phyloP scores from a whole-genome alignment of 2,329 filamentous ascomycete species.

The Dendrostoma leiphaemia region DNA sequence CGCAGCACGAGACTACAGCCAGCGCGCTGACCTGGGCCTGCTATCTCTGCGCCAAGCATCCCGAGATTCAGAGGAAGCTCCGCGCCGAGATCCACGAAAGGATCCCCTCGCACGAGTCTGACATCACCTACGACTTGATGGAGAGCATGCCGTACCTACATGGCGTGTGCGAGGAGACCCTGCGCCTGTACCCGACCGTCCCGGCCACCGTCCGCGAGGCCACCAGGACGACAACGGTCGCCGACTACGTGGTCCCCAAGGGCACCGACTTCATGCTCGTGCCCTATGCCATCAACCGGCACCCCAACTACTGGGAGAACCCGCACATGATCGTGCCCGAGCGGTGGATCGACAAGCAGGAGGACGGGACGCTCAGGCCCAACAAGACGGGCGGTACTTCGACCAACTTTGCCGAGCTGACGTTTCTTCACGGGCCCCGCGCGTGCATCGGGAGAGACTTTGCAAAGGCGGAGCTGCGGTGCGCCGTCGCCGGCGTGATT shows the following conservation, averaged over 20 bases:
- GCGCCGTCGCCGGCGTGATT: constrained; percentile 11
- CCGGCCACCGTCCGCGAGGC: background rate
- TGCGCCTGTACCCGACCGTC: background rate
- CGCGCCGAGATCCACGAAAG: constrained; percentile 8
- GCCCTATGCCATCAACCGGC: constrained; percentile 35
- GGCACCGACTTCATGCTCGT: constrained; percentile 12
- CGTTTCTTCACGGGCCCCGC: constrained; percentile 11
- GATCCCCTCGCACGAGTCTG: background rate
- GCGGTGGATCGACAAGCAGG: constrained; percentile 34
- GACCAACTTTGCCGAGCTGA: constrained; percentile 12
- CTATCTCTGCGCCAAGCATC: constrained; percentile 13
- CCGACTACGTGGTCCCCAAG: constrained; percentile 7
- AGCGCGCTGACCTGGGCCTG: constrained; percentile 13
- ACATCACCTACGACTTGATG: constrained; percentile 8
- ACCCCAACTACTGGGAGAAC: constrained; percentile 37
- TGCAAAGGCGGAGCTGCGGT: constrained; percentile 16
- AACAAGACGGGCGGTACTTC: constrained; percentile 15
- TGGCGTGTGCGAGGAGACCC: constrained; percentile 14
- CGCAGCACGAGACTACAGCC: constrained; percentile 12
- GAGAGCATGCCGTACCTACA: constrained; percentile 14
- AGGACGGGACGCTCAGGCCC: constrained; percentile 7
- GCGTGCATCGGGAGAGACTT: constrained; percentile 14
- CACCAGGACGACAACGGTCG: constrained; percentile 3
- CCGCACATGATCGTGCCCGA: constrained; percentile 39
- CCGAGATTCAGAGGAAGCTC: constrained; percentile 11